Evolutionary conservation across 345 rosid species (phyloP).

Genomic region (Atalantia buxifolia): DNA sequence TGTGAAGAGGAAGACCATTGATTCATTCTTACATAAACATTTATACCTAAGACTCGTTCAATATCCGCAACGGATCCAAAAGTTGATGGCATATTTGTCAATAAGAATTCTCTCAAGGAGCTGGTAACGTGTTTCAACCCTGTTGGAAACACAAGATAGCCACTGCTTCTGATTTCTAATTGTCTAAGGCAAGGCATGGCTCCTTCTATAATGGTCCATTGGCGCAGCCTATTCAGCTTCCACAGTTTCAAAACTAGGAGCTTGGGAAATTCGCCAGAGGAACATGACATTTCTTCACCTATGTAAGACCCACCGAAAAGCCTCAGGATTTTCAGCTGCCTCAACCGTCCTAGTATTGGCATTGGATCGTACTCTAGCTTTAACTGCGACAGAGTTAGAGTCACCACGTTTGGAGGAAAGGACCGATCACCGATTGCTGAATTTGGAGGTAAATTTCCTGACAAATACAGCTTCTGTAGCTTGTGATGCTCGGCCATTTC

Average conservation of each 20-base stretch:
- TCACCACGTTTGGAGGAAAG: constrained; percentile 21
- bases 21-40: neutral
- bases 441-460: constrained; percentile 1
- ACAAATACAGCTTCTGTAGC: constrained; percentile 31
- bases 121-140: constrained; percentile 12
- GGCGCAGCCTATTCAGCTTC: constrained; percentile 21
- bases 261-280: constrained; percentile 6
- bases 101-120: constrained; percentile 18
- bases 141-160: neutral
- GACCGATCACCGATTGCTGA: neutral
- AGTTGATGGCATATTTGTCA: constrained; percentile 21
- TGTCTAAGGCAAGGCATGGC: constrained; percentile 28
- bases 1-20: neutral
- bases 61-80: neutral
- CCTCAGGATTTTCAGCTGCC: constrained; percentile 25
- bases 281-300: constrained; percentile 19
- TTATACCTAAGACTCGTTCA: too few relatives aligned
- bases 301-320: constrained; percentile 30
- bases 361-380: constrained; percentile 20
- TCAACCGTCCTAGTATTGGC: constrained; percentile 26
- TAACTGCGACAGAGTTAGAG: constrained; percentile 2
- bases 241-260: constrained; percentile 38
- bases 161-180: constrained; percentile 34
- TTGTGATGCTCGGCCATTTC: neutral
- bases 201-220: constrained; percentile 9